Base-by-base conservation (phyloP, 2,329 filamentous ascomycete species). In the Neofusicoccum cordaticola region DNA sequence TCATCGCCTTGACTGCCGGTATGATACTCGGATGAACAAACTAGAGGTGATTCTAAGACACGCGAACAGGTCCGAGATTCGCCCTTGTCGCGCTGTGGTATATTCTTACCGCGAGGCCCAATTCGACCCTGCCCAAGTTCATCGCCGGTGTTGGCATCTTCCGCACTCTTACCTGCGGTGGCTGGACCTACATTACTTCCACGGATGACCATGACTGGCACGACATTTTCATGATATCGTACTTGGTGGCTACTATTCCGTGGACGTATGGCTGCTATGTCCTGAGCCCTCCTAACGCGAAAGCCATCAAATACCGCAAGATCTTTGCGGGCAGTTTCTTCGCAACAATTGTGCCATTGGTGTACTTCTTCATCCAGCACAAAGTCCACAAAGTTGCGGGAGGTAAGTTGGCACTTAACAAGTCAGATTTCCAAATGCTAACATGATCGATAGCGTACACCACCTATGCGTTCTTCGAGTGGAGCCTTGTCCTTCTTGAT, bases 191-290 rank as follows among this genome's bases (percentile, higher is more conserved):
- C 78, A 88, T 99, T 67, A 99, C 95, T 31, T 98, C 95, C 67
- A 99, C 95, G 48, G 95, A 99, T 76, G 92, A 98, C 76, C 95
- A 99, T 78, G 88, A 96, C 78, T 98, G 93, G 93, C 95, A 99
- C 77, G 95, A 99, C 74, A 94, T 98, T 68, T 94, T 99, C 77
- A 99, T 99, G 95, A 97, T 99, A 71, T 96, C 93, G 13, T 99
- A 99, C 78, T 84, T 99, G 64, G 89, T 99, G 51, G 90, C 92
- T 39, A 98, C 95, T 2, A 83, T 99, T 62, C 95, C 95, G 1
- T 99, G 95, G 95, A 99, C 94, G 1, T 78, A 92, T 53, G 95
- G 95, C 56, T 97, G 94, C 77, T 85, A 98, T 67, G 88, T 90
- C 4, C 81, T 98, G 60, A 97, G 93, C 78, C 93, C 94, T 11